Conservation (phyloP, 2,329 filamentous ascomycete genomes). For the Claviceps paspali region DNA sequence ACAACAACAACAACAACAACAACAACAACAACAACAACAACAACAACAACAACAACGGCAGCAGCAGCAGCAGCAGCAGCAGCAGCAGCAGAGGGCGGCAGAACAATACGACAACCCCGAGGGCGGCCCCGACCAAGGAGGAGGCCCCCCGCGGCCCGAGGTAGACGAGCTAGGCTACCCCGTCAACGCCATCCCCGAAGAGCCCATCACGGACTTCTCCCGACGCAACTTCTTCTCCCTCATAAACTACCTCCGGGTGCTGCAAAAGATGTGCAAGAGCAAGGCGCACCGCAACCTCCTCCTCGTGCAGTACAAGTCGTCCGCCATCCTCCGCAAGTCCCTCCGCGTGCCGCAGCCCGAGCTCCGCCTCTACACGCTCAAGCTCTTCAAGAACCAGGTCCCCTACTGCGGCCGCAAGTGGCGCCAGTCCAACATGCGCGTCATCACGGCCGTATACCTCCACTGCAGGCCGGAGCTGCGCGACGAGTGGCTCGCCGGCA, state of each 20-base stretch:
- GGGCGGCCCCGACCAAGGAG: too few species aligned
- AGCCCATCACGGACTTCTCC: conserved; percentile 78
- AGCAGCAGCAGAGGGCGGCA: too few species aligned
- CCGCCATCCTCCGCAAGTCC: conserved; percentile 78
- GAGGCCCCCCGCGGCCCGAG: conserved; percentile 33
- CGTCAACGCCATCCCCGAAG: conserved; percentile 49
- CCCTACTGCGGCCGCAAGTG: conserved; percentile 97
- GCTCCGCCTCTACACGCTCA: conserved; percentile 84
- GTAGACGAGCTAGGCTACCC: conserved; percentile 85
- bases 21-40: too few species aligned
- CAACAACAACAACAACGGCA: too few species aligned
- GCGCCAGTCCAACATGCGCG: conserved; percentile 95
- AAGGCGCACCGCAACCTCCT: conserved; percentile 91
- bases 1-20: too few species aligned
- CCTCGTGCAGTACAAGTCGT: conserved; percentile 90
- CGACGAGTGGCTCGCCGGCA: conserved; percentile 87
- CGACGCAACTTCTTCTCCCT: conserved; percentile 89
- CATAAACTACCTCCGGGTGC: conserved; percentile 88
- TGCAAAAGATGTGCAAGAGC: conserved; percentile 94
- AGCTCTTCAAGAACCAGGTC: conserved; percentile 96
- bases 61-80: too few species aligned
- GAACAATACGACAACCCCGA: conserved; percentile 13
- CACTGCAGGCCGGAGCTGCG: conserved; percentile 84
- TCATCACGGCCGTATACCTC: conserved; percentile 92
- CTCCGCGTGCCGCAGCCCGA: conserved; percentile 80